Conservation (phyloP, 2,329 filamentous ascomycete species). For the Coniochaeta ligniaria region DNA sequence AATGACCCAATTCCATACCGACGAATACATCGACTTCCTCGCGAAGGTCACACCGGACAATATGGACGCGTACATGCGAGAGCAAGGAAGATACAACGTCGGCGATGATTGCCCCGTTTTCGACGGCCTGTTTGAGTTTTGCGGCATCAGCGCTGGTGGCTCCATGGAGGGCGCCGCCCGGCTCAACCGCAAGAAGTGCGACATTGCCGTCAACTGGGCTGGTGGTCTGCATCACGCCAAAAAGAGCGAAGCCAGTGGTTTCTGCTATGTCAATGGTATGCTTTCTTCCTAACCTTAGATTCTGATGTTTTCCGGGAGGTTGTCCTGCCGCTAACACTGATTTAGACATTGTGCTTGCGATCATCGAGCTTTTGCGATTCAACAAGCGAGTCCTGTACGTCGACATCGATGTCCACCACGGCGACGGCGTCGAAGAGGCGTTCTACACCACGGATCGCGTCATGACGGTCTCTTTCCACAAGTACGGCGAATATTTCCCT, state of each 20-base stretch:
- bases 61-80: conserved; percentile 87
- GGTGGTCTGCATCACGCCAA: conserved; percentile 96
- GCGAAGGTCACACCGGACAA: conserved; percentile 96
- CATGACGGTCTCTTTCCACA: conserved; percentile 91
- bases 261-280: conserved; percentile 95
- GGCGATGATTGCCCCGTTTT: conserved; percentile 97
- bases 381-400: conserved; percentile 97
- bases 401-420: conserved; percentile 83
- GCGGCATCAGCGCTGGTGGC: conserved; percentile 87
- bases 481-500: conserved; percentile 94
- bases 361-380: conserved; percentile 83
- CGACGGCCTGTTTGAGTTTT: conserved; percentile 95
- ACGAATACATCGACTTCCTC: conserved; percentile 93
- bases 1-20: conserved; percentile 88
- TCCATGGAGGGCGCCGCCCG: conserved; percentile 90
- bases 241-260: conserved; percentile 91
- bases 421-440: conserved; percentile 78
- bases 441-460: conserved; percentile 81
- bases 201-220: conserved; percentile 98
- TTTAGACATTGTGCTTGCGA: conserved; percentile 88
- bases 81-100: conserved; percentile 91
- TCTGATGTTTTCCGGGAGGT: not conserved
- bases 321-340: conserved; percentile 4
- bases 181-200: conserved; percentile 82
- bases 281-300: not conserved